Conservation (phyloP, 164 flowering plant species). For the Litsea cubeba region DNA sequence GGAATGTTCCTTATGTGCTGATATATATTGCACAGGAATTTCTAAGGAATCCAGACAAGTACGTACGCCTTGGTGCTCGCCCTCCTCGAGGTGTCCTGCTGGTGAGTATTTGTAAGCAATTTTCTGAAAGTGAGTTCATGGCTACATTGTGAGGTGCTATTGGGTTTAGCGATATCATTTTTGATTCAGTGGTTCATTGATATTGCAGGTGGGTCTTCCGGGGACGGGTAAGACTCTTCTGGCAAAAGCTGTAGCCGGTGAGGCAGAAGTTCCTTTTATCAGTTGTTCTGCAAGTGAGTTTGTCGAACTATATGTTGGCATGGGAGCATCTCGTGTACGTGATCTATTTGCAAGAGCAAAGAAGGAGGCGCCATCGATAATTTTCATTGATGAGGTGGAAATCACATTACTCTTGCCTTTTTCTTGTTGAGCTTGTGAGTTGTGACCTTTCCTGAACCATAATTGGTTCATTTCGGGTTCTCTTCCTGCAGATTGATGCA, state of each 20-base stretch:
- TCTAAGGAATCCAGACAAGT: conserved; percentile 85
- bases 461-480: not conserved
- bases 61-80: conserved; percentile 85
- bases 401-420: not conserved
- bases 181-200: conserved; percentile 17
- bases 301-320: conserved; percentile 96
- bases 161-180: not conserved
- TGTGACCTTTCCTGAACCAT: not conserved
- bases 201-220: conserved; percentile 93
- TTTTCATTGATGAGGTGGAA: conserved; percentile 93
- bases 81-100: conserved; percentile 97
- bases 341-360: conserved; percentile 95
- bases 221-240: conserved; percentile 99
- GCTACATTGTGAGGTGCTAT: not conserved
- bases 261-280: conserved; percentile 97
- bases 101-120: conserved; percentile 51
- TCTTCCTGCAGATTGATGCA: conserved; percentile 81
- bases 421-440: not conserved
- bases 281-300: conserved; percentile 99
- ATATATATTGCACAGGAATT: conserved; percentile 68
- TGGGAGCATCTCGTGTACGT: conserved; percentile 99
- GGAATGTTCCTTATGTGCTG: conserved; percentile 12
- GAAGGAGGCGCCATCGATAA: conserved; percentile 95
- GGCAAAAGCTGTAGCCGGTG: conserved; percentile 99
- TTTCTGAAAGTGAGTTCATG: not conserved